A percentile compares a stretch with the other conserved stretches of the same genome.
Conservation (phyloP, 805 yeast genomes). For the Myxozyma vanderwaltii region DNA sequence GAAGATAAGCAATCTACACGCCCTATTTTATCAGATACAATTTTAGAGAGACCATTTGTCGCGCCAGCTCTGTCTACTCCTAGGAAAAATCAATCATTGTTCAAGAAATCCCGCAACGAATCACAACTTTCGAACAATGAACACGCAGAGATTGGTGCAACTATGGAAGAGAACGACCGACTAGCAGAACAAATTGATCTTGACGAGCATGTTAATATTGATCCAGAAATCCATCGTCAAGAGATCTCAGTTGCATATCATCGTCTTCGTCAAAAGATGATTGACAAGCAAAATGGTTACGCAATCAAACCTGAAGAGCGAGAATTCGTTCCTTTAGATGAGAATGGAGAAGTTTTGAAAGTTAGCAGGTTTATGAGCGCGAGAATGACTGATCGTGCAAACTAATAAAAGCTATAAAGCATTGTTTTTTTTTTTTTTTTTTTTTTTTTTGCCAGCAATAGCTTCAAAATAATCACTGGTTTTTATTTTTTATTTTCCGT, state of each 20-base stretch:
- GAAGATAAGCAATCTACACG: constrained; percentile 6
- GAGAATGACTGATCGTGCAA: constrained; percentile 25
- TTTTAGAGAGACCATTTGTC: constrained; percentile 25
- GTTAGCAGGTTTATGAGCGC: constrained; percentile 66
- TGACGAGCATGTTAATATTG: constrained; percentile 31
- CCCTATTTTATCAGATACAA: constrained; percentile 24
- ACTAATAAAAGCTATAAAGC: background rate
- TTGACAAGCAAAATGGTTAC: constrained; percentile 40
- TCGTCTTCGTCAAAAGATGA: constrained; percentile 40
- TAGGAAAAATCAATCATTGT: constrained; percentile 8
- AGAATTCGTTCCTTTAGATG: constrained; percentile 68
- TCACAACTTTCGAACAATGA: background rate
- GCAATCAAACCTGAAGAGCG: constrained; percentile 48
- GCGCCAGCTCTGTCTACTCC: background rate
- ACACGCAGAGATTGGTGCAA: background rate
- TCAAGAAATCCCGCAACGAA: constrained; percentile 2
- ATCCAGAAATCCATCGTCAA: constrained; percentile 35
- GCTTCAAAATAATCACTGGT: too few relatives aligned
- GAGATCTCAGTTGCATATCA: constrained; percentile 40
- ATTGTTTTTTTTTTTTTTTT: background rate
- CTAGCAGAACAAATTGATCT: constrained; percentile 4
- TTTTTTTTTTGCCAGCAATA: background rate
- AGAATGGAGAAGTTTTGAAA: constrained; percentile 55
- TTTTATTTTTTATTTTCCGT: background rate
- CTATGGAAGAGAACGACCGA: constrained; percentile 3